Evolutionary conservation across 1,284 basidiomycete genomes (phyloP).

Genomic region (Trametes polyzona): DNA sequence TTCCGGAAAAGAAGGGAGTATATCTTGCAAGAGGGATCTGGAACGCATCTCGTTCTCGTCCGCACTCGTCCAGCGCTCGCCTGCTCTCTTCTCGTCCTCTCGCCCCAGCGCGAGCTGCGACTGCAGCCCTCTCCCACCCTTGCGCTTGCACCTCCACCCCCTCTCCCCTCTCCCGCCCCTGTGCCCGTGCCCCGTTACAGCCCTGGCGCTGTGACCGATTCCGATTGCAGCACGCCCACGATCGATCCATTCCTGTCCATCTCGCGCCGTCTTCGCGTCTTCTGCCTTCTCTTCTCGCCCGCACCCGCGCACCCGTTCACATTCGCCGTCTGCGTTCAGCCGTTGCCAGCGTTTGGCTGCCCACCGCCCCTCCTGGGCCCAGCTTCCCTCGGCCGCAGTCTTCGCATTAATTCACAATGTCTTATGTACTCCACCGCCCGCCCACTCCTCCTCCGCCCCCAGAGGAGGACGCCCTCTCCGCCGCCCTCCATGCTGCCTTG

Average conservation of each 20-base stretch:
- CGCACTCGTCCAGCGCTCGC: too few species aligned
- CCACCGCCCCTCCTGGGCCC: background rate
- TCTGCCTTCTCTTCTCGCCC: conserved; percentile 12
- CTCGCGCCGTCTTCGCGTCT: conserved; percentile 9
- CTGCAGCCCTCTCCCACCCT: background rate
- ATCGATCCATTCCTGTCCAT: conserved; percentile 12
- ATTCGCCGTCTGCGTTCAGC: too few species aligned
- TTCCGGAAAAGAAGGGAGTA: conserved; percentile 18
- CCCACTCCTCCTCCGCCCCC: conserved; percentile 27
- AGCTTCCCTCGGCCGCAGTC: background rate
- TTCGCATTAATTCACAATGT: conserved; percentile 27
- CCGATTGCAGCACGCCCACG: too few species aligned
- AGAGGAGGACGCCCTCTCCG: conserved; percentile 37
- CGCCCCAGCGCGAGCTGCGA: background rate
- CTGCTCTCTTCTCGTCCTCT: background rate
- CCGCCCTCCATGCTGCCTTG: conserved; percentile 40
- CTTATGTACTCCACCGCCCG: conserved; percentile 33
- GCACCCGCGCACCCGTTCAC: too few species aligned
- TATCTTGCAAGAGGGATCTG: background rate
- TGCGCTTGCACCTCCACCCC: background rate
- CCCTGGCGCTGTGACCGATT: too few species aligned
- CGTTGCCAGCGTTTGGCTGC: background rate
- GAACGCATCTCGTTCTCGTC: background rate
- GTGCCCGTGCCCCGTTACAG: conserved; percentile 2
- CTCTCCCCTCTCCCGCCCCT: background rate